Evolutionary conservation across 495 filamentous ascomycete genomes (phyloP), one percentile per base, ranked within the genome.

Genomic region (Neurospora terricola): DNA sequence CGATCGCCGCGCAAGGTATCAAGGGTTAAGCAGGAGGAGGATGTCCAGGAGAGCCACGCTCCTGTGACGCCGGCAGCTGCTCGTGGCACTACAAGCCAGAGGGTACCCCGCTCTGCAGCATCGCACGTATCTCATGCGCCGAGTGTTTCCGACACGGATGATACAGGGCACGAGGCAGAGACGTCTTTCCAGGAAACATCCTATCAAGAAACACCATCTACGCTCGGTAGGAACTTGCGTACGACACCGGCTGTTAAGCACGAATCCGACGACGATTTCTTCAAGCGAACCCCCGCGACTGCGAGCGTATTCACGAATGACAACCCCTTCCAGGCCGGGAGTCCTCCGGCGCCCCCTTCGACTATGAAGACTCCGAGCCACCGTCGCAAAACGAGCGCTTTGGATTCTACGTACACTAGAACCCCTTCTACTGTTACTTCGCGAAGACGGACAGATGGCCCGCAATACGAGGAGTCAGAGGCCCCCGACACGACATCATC

Each of bases 281-380:
- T 85, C 71, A 82, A 80, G 76, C 81, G 78, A 8, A 83, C 82
- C 18, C 82, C 82, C 6, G 82, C 83, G 73, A 83, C 81, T 40
- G 86, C 87, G 27, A 88, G 85, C 77, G 87, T 92, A 73, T 97
- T 98, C 81, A 91, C 90, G 39, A 84, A 88, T 77, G 94, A 98
- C 69, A 99, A 99, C 77, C 95, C 96, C 1, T 99, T 99, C 77
- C 96, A 99, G 79, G 96, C 93, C 77, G 94, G 93, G 16, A 83
- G 84, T 72, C 86, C 85, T 42, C 78, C 84, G 27, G 27, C 54
- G 0, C 81, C 83, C 0, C 48, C 77, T 2, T 45, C 76, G 8
- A 14, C 73, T 3, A 72, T 82, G 12, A 83, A 82, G 75, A 84
- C 83, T 2, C 83, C 85, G 16, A 81, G 76, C 74, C 79, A 80